Conservation (phyloP, 257 asterid species). For the Petrea volubilis region DNA sequence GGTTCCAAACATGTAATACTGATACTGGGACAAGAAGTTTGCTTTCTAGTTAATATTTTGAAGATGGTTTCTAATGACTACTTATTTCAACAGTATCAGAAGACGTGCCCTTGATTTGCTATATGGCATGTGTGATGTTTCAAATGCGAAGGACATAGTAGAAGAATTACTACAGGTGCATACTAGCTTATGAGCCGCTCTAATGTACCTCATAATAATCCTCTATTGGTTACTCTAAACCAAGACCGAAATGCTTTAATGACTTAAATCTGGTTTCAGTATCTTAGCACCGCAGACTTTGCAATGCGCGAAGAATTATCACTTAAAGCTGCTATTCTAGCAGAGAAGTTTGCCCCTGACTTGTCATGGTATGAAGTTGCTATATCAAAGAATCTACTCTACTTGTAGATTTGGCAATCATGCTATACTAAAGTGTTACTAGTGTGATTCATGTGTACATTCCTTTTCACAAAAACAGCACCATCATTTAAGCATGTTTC, state of each 20-base stretch:
- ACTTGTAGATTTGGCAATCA: neutral
- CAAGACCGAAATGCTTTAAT: conserved; percentile 5
- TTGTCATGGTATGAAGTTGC: conserved; percentile 61
- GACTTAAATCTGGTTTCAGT: conserved; percentile 37
- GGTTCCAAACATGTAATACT: neutral
- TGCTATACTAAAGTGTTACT: neutral
- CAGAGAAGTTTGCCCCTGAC: conserved; percentile 90
- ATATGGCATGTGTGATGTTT: conserved; percentile 91
- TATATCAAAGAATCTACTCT: neutral
- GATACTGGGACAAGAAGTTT: conserved; percentile 4
- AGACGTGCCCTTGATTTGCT: conserved; percentile 89
- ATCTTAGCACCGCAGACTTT: conserved; percentile 68
- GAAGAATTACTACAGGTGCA: conserved; percentile 79
- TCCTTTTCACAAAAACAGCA: neutral
- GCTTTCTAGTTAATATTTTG: neutral
- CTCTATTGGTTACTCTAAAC: conserved; percentile 13
- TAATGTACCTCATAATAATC: conserved; percentile 5
- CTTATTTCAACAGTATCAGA: conserved; percentile 54
- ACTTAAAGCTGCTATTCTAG: conserved; percentile 76
- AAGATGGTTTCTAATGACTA: neutral
- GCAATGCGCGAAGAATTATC: conserved; percentile 52
- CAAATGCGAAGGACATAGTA: conserved; percentile 87
- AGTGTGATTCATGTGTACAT: neutral
- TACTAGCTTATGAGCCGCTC: conserved; percentile 3
- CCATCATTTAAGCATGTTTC: neutral